Conservation (phyloP, 1,139 yeast genomes). For the Scheffersomyces parashehatae region DNA sequence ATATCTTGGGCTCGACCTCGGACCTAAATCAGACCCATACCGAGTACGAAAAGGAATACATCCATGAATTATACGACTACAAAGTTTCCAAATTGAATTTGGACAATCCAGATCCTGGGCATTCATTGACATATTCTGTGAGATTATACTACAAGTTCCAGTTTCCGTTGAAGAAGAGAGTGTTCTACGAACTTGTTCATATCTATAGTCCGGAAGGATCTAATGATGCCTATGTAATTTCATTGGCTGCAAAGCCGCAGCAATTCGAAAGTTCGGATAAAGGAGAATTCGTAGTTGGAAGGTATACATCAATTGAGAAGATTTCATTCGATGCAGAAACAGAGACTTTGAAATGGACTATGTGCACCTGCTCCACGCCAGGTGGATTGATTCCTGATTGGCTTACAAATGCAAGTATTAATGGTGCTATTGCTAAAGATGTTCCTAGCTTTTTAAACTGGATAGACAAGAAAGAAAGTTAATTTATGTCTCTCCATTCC, state of each 20-base stretch:
- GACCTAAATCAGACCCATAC: conserved; percentile 31
- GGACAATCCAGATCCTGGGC: conserved; percentile 7
- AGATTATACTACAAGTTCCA: conserved; percentile 51
- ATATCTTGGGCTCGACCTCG: conserved; percentile 18
- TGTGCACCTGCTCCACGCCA: conserved; percentile 66
- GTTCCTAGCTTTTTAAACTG: conserved; percentile 64
- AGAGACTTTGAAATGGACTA: conserved; percentile 54
- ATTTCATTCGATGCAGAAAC: conserved; percentile 39
- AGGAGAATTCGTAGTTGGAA: conserved; percentile 34
- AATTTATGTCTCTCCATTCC: conserved; percentile 19
- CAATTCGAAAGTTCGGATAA: conserved; percentile 13
- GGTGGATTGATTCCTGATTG: conserved; percentile 68
- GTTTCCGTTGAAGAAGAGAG: conserved; percentile 48
- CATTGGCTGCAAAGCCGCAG: conserved; percentile 45
- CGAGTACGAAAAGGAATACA: conserved; percentile 34
- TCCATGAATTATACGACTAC: conserved; percentile 29
- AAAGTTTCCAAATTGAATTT: conserved; percentile 17
- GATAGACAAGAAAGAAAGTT: conserved; percentile 20
- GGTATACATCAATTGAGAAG: conserved; percentile 62
- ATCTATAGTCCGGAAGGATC: conserved; percentile 32
- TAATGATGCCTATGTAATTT: conserved; percentile 48
- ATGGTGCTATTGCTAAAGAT: conserved; percentile 62
- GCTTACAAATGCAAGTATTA: conserved; percentile 57
- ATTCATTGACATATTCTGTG: conserved; percentile 18
- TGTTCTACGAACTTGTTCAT: conserved; percentile 61